These are phyloP conservation scores for Neurospora sp. DNA, from an alignment of 495 filamentous ascomycete species.

Conservation along the genomic window DNA sequence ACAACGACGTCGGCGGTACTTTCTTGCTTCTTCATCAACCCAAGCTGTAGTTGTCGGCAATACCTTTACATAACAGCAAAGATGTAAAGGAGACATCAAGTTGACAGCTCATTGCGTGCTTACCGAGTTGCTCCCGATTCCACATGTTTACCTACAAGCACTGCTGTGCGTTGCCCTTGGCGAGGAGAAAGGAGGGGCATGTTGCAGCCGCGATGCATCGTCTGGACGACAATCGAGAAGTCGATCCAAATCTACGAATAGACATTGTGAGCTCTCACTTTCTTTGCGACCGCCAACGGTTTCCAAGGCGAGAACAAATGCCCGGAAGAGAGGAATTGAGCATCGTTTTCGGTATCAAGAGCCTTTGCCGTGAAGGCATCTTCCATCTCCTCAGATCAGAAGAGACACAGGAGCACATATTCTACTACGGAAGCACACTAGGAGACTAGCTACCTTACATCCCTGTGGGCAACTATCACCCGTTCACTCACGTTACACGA, in stretches of 20 bases:
- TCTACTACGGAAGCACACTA: neutral
- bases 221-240: neutral
- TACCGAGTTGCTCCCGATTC: neutral
- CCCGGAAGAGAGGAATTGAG: neutral
- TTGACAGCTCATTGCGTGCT: neutral
- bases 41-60: neutral
- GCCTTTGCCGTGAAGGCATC: neutral
- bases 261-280: neutral
- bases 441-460: neutral
- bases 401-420: neutral
- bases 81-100: neutral
- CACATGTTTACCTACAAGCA: neutral
- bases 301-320: neutral
- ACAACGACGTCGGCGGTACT: neutral
- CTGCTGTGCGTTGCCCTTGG: neutral
- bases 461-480: neutral
- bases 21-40: neutral
- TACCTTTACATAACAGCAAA: neutral
- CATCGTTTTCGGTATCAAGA: neutral
- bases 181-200: neutral
- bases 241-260: neutral
- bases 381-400: neutral
- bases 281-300: neutral
- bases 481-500: neutral
- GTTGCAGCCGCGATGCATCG: neutral